Conservation (phyloP, 1,284 basidiomycete genomes). For the Ganoderma lingzhi region DNA sequence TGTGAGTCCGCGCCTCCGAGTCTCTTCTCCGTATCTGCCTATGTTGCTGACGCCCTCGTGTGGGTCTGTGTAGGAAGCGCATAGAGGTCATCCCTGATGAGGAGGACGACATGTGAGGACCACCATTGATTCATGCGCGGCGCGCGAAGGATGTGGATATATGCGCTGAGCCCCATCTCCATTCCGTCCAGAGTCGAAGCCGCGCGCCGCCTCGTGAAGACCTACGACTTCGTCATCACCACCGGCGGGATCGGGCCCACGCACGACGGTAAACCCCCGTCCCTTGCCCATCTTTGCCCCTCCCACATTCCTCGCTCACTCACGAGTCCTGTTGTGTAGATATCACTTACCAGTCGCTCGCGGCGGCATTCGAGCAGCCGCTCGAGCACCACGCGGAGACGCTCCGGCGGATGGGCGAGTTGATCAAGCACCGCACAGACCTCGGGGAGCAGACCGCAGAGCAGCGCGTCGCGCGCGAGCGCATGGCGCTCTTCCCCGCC, state of each 20-base stretch:
- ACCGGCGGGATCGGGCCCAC: conserved; percentile 90
- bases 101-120: conserved; percentile 83
- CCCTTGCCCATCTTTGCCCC: no score
- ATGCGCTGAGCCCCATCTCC: background rate
- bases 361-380: conserved; percentile 82
- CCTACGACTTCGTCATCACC: conserved; percentile 90
- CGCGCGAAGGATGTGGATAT: background rate
- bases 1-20: conserved; percentile 59
- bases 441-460: conserved; percentile 73
- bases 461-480: conserved; percentile 74
- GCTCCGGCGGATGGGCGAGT: conserved; percentile 76
- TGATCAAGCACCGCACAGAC: conserved; percentile 61
- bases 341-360: conserved; percentile 90
- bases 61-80: conserved; percentile 63
- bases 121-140: conserved; percentile 21
- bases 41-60: conserved; percentile 3
- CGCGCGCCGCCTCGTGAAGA: conserved; percentile 80
- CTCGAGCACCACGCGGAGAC: conserved; percentile 87
- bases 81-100: conserved; percentile 95
- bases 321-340: conserved; percentile 51
- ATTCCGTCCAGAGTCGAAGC: conserved; percentile 76
- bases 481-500: conserved; percentile 88
- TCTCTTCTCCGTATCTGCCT: background rate
- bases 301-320: background rate
- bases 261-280: conserved; percentile 70